Conservation (phyloP, 78 protist genomes). For the Dictyostelium purpureum region DNA sequence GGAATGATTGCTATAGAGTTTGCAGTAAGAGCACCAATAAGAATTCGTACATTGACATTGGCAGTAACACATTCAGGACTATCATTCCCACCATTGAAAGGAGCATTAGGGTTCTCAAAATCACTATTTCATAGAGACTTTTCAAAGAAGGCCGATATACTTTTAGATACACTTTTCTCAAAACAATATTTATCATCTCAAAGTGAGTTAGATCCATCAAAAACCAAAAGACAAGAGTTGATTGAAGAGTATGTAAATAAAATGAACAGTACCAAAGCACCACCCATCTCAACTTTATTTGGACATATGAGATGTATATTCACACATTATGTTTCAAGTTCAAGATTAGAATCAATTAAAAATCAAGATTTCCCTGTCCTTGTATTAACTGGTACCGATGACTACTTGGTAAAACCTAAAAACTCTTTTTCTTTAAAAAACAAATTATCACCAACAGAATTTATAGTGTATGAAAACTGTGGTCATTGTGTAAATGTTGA, state of each 20-base stretch:
- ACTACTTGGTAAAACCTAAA: conserved; percentile 14
- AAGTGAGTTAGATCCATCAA: background rate
- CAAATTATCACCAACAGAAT: conserved; percentile 10
- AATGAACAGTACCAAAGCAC: background rate
- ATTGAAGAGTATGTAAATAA: background rate
- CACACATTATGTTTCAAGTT: conserved; percentile 39
- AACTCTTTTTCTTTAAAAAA: conserved; percentile 20
- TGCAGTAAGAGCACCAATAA: background rate
- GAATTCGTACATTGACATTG: conserved; percentile 25
- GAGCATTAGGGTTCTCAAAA: background rate
- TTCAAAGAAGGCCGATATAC: background rate
- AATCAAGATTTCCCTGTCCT: conserved; percentile 36
- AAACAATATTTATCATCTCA: background rate
- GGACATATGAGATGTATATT: conserved; percentile 37
- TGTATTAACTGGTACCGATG: conserved; percentile 34
- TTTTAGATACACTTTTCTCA: conserved; percentile 16
- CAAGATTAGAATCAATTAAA: background rate
- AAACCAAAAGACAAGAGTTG: background rate
- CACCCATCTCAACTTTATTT: background rate
- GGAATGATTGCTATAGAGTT: conserved; percentile 71
- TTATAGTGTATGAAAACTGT: conserved; percentile 26
- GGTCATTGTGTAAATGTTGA: conserved; percentile 7
- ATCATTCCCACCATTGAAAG: conserved; percentile 1
- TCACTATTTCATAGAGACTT: background rate
- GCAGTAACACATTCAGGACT: conserved; percentile 59